Percentiles rank a stretch among this genome's conserved stretches.
Evolutionary conservation across 441 rosid genomes (phyloP).

Genomic region (Populus hybrid): DNA sequence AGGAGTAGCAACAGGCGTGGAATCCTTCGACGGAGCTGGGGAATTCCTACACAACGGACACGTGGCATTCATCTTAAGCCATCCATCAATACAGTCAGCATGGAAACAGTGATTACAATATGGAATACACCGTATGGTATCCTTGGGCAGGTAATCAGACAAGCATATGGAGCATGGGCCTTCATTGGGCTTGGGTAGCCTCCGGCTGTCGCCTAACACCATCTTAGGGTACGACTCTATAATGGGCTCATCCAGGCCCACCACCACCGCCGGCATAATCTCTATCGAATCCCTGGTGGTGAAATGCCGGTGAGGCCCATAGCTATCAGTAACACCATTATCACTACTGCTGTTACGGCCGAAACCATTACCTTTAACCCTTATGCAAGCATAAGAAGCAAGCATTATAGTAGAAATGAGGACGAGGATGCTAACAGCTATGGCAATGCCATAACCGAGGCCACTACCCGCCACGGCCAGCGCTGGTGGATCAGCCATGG

Average conservation of each 20-base stretch:
- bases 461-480: conserved; percentile 48
- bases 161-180: conserved; percentile 37
- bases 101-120: conserved; percentile 24
- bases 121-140: conserved; percentile 17
- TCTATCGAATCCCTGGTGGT: not conserved
- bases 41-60: conserved; percentile 23
- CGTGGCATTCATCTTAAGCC: conserved; percentile 18
- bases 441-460: conserved; percentile 71
- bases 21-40: conserved; percentile 11
- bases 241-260: conserved; percentile 26
- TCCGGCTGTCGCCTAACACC: conserved; percentile 32
- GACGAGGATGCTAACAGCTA: conserved; percentile 63
- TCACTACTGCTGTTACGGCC: conserved; percentile 18
- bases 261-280: not conserved
- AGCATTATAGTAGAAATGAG: conserved; percentile 71
- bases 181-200: conserved; percentile 28
- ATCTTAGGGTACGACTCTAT: conserved; percentile 38
- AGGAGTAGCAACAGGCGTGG: conserved; percentile 19
- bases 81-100: conserved; percentile 18
- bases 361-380: conserved; percentile 35
- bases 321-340: not conserved
- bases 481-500: conserved; percentile 37
- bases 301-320: not conserved
- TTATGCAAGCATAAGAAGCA: conserved; percentile 58
- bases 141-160: conserved; percentile 24